These are phyloP conservation scores for Berkeleyomyces basicola DNA, from an alignment of 2,329 filamentous ascomycete genomes.

Conservation along the genomic window DNA sequence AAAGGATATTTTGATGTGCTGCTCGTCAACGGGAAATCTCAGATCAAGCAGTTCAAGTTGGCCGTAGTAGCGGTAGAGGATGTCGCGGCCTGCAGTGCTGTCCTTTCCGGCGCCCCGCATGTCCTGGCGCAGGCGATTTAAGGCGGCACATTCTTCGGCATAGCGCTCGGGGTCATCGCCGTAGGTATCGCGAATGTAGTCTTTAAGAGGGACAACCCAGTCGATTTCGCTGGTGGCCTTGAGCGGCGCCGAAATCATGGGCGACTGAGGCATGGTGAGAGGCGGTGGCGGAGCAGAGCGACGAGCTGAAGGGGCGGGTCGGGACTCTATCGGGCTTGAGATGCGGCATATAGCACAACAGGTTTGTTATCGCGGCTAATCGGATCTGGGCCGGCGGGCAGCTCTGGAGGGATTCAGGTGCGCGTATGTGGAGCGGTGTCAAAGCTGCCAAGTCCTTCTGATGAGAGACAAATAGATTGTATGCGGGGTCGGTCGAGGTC, in stretches of 20 bases:
- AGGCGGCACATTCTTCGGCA: conserved; percentile 80
- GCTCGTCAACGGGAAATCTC: conserved; percentile 92
- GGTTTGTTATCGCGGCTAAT: not conserved
- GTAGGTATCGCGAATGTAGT: conserved; percentile 84
- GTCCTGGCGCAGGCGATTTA: conserved; percentile 91
- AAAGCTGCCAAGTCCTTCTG: not conserved
- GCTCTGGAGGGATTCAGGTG: not conserved
- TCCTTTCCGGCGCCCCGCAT: conserved; percentile 97
- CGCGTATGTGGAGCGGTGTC: not conserved
- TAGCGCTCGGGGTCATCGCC: conserved; percentile 95
- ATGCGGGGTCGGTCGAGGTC: not conserved
- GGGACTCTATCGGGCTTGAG: no score
- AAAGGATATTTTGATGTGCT: conserved; percentile 97
- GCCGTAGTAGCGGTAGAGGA: conserved; percentile 94
- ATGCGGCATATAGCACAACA: not conserved
- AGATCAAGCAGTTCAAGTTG: conserved; percentile 90
- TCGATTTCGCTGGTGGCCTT: conserved; percentile 96
- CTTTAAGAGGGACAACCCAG: conserved; percentile 84
- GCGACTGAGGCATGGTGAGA: conserved; percentile 56
- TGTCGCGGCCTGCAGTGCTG: conserved; percentile 79
- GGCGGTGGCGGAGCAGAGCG: not conserved
- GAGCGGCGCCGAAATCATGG: conserved; percentile 88
- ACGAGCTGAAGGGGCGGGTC: not conserved
- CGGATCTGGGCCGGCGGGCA: no score
- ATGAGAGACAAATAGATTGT: no score